Percentiles rank a stretch among this genome's conserved stretches.
Conservation (phyloP, 495 filamentous ascomycete species). For the Staphylotrichum tortipilum region DNA sequence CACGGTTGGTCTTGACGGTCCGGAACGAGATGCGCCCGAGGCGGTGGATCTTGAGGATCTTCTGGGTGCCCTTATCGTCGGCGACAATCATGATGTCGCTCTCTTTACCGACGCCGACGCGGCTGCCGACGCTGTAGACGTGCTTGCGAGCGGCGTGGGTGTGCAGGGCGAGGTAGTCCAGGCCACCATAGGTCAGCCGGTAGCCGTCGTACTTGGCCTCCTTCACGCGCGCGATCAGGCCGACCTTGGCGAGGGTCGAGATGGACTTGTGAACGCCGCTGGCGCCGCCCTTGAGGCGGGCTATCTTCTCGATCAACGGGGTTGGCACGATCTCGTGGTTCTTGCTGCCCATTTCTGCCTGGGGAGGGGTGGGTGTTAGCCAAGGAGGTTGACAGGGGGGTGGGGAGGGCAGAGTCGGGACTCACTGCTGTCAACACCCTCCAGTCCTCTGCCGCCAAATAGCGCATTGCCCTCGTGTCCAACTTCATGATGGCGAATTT, state of each 20-base stretch:
- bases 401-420: conserved; percentile 19
- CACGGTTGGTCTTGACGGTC: conserved; percentile 86
- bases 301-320: conserved; percentile 72
- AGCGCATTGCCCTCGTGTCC: conserved; percentile 82
- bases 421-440: conserved; percentile 83
- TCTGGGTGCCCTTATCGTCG: conserved; percentile 52
- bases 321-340: conserved; percentile 97
- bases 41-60: conserved; percentile 81
- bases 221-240: conserved; percentile 83
- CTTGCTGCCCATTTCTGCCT: conserved; percentile 88
- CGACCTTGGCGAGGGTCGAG: conserved; percentile 83
- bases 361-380: conserved; percentile 6
- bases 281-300: conserved; percentile 70
- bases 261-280: conserved; percentile 76
- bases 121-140: conserved; percentile 87
- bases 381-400: neutral
- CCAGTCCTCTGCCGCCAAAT: conserved; percentile 90
- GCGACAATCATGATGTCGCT: conserved; percentile 92
- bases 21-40: conserved; percentile 96
- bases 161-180: conserved; percentile 92
- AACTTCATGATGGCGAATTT: conserved; percentile 64
- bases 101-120: conserved; percentile 96
- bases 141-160: conserved; percentile 67
- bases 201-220: conserved; percentile 98
- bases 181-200: conserved; percentile 89